These are phyloP conservation scores for Candida sp. DNA, from an alignment of 1,139 yeast genomes.

Conservation along the genomic window DNA sequence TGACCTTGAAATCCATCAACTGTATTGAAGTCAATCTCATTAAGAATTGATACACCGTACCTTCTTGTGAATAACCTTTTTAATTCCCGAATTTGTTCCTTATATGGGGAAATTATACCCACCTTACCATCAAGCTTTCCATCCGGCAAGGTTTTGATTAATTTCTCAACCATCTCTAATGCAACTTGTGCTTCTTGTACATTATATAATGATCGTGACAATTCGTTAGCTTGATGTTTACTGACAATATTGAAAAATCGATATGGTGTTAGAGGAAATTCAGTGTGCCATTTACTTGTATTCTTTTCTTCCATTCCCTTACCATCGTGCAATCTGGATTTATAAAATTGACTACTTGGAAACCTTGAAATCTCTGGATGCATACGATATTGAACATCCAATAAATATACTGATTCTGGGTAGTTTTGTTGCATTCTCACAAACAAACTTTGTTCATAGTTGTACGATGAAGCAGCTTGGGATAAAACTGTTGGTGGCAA, in stretches of 20 bases:
- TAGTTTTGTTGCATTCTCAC: slow-evolving; percentile 83
- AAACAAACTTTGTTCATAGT: slow-evolving; percentile 89
- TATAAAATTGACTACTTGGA: slow-evolving; percentile 83
- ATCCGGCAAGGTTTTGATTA: slow-evolving; percentile 50
- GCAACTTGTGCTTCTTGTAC: slow-evolving; percentile 69
- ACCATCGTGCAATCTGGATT: slow-evolving; percentile 73
- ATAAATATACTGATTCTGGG: slow-evolving; percentile 62
- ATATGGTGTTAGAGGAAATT: slow-evolving; percentile 61
- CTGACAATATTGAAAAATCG: slow-evolving; percentile 71
- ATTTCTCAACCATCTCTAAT: slow-evolving; percentile 58
- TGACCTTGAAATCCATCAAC: slow-evolving; percentile 99
- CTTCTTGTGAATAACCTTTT: slow-evolving; percentile 52
- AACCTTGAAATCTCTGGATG: slow-evolving; percentile 87
- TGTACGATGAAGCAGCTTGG: slow-evolving; percentile 73
- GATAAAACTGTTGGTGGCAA: slow-evolving; percentile 98
- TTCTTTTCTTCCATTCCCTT: slow-evolving; percentile 60
- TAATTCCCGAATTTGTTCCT: slow-evolving; percentile 71
- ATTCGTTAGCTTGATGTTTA: slow-evolving; percentile 57
- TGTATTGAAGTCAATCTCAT: slow-evolving; percentile 84
- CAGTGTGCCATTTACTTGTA: slow-evolving; percentile 71
- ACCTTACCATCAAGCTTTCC: slow-evolving; percentile 65
- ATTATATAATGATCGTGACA: slow-evolving; percentile 71
- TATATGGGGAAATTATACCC: slow-evolving; percentile 94
- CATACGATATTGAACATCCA: slow-evolving; percentile 98
- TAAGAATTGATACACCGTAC: slow-evolving; percentile 62